Evolutionary conservation across 306 rosid species (phyloP), one percentile per base, ranked within the genome.

Genomic region (Astragalus membranaceus): DNA sequence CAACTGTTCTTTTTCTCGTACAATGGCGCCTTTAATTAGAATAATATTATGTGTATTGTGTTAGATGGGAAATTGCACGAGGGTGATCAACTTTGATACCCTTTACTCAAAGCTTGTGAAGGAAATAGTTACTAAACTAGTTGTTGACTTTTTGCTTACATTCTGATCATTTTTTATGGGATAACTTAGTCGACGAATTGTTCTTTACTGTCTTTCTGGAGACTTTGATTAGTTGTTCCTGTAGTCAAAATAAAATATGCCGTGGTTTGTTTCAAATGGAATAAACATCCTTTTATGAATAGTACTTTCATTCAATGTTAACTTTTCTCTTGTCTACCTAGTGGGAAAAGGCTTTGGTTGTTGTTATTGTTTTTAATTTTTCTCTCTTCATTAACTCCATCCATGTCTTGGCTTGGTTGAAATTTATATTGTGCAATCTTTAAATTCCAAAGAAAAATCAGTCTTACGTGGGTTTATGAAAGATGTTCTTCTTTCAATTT

Each of bases 221-320:
- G 66, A 59, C 54, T 58, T 66, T 49, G 61, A 60, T 61, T 30
- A 49, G 66, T 23, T 75, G 15, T 60, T 63, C 20, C 56, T 64
- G 50, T 35, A n/a, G 32, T 56, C 0, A 52, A 62, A 44, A 30
- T 50, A 68, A 59, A 61, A 56, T 35, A 65, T 52, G 48, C 53
- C 7, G 39, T 49, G 63, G 39, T 71, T 44, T 66, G 41, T 70
- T 77, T 53, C 12, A 10, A n/a, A 48, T 60, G 9, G 57, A 70
- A 64, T 63, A 56, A 43, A 10, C 74, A 58, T 37, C 41, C 16
- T 73, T 48, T 35, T 10, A 10, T 7, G 5, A 41, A 29, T 32
- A 30, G 6, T 16, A 10, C 39, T 72, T 47, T 59, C 16, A 15
- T 7, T 20, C 10, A 48, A 12, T 15, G 54, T 50, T 47, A 35